A percentile compares a stretch with the other conserved stretches of the same genome.
These are phyloP conservation scores for Saccharomycopsis fermentans DNA, from an alignment of 805 yeast genomes.

Conservation along the genomic window DNA sequence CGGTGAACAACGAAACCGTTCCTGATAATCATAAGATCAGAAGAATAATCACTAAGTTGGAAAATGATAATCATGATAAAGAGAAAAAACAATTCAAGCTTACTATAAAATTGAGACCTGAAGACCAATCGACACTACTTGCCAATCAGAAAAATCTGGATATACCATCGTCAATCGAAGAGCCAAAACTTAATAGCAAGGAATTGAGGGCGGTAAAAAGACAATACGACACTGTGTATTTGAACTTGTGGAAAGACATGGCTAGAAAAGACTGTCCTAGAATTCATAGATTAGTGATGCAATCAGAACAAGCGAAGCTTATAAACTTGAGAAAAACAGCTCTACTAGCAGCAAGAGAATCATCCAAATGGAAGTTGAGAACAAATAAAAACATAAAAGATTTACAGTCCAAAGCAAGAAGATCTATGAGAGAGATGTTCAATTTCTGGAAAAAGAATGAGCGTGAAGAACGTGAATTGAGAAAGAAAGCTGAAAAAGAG, in stretches of 20 bases:
- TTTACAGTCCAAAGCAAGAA: constrained; percentile 81
- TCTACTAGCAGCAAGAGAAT: constrained; percentile 84
- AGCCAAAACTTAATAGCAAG: constrained; percentile 30
- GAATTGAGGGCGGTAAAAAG: constrained; percentile 68
- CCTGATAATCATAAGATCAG: background rate
- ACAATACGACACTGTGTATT: constrained; percentile 75
- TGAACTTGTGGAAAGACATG: constrained; percentile 90
- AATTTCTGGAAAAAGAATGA: constrained; percentile 97
- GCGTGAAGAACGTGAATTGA: constrained; percentile 82
- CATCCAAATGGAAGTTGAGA: constrained; percentile 88
- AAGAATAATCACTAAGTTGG: background rate
- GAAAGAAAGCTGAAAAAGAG: constrained; percentile 84
- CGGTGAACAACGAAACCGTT: background rate
- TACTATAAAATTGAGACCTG: background rate
- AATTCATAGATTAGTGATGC: constrained; percentile 68
- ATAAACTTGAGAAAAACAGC: constrained; percentile 83
- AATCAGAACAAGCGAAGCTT: constrained; percentile 62
- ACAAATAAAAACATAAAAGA: constrained; percentile 90
- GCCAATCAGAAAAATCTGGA: background rate
- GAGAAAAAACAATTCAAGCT: background rate
- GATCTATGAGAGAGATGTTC: constrained; percentile 97
- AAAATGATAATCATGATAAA: background rate
- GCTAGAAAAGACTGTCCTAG: constrained; percentile 92
- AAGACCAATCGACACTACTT: background rate
- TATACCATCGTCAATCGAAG: background rate